Conservation (phyloP, 2,329 filamentous ascomycete genomes). For the Cladobotryum protrusum region DNA sequence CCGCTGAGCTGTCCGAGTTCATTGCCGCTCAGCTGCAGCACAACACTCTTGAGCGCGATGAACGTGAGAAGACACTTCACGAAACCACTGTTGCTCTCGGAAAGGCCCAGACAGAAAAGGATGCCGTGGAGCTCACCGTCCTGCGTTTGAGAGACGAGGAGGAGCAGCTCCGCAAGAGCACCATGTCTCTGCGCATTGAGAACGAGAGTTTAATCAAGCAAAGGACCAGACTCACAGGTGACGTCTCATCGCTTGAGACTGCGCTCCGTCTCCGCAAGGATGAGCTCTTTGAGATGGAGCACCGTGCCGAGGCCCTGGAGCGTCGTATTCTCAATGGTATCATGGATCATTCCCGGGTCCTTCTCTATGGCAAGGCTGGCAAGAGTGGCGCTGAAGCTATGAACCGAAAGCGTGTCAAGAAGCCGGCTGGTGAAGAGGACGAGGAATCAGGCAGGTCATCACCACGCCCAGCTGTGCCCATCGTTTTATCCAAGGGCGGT, state of each 20-base stretch:
- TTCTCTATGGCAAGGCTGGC: constrained; percentile 68
- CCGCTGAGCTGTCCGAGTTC: constrained; percentile 77
- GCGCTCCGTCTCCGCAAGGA: constrained; percentile 83
- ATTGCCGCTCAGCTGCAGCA: constrained; percentile 69
- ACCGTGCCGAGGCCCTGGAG: constrained; percentile 80
- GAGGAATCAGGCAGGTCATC: constrained; percentile 32
- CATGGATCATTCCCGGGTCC: constrained; percentile 87
- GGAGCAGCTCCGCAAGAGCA: constrained; percentile 45
- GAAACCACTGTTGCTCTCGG: constrained; percentile 78
- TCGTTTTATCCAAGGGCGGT: constrained; percentile 47
- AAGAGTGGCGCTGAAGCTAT: constrained; percentile 46
- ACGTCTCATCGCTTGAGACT: constrained; percentile 86
- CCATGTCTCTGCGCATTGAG: constrained; percentile 57
- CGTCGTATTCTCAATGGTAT: constrained; percentile 90
- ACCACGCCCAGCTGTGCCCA: constrained; percentile 33
- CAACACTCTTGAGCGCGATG: constrained; percentile 70
- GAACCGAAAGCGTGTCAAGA: constrained; percentile 52
- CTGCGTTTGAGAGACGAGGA: constrained; percentile 46
- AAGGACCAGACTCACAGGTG: constrained; percentile 73
- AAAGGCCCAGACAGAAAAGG: constrained; percentile 61
- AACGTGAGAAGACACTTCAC: constrained; percentile 70
- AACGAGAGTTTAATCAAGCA: constrained; percentile 71
- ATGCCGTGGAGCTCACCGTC: constrained; percentile 54
- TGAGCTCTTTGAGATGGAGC: constrained; percentile 86
- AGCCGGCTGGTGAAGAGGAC: constrained; percentile 25